Base-by-base conservation (phyloP, 495 filamentous ascomycete species). In the Arthonia radiata region DNA sequence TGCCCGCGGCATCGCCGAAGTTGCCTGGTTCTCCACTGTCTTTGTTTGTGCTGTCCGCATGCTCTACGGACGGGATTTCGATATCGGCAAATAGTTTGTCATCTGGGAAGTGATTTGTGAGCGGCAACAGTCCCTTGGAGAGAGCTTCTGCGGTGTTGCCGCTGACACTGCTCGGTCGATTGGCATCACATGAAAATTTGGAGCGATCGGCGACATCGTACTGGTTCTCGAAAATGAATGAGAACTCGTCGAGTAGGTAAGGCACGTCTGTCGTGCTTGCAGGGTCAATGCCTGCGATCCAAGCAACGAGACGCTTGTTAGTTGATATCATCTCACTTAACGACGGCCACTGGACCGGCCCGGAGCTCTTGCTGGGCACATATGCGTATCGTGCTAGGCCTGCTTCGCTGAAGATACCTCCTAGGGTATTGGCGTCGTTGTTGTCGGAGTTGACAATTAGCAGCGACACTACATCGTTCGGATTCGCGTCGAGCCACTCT, bases 21-120 rank as follows among this genome's bases (percentile, higher is more conserved):
- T n/a, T n/a, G n/a, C n/a, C n/a, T n/a, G n/a, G n/a, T n/a, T n/a
- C n/a, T n/a, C n/a, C n/a, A n/a, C n/a, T n/a, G n/a, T n/a, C n/a
- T n/a, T n/a, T 43, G 34, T 78, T 80, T 3, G 72, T 74, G 2
- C 38, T 54, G 1, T 35, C 37, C 19, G 67, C 60, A 28, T 53
- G 41, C 14, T 36, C 40, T 7, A 57, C 51, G 35, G 71, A 59
- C 0, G 73, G 71, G 3, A 73, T 42, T 31, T 48, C 42, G 24
- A 69, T 50, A 5, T 59, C 59, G 0, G 50, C 15, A 2, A 58
- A n/a, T n/a, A n/a, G n/a, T n/a, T n/a, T n/a, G n/a, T n/a, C n/a
- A n/a, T n/a, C n/a, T n/a, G n/a, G n/a, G 39, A 79, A 79, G 43
- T 79, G 72, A 52, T 82, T 80, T 48, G 77, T 50, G 4, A 79